phyloP scores from a whole-genome alignment of 768 basidiomycete species.

The Tricholoma saponaceum region DNA sequence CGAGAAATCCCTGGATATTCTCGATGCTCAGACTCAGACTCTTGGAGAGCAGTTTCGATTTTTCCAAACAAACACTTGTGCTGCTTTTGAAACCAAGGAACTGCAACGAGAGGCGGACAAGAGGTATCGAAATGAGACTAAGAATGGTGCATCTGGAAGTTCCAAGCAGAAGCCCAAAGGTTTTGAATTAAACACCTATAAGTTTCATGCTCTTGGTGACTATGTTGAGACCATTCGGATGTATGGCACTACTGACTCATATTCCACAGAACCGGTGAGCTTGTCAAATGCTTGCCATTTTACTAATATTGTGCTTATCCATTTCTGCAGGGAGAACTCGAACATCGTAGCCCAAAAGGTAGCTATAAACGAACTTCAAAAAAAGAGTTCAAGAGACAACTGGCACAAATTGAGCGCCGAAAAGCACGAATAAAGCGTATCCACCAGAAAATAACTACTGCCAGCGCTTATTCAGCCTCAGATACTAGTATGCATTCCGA shows the following conservation, averaged over 20 bases:
- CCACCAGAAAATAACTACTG: background rate
- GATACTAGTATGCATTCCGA: no score
- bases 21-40: background rate
- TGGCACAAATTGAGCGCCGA: conserved; percentile 7
- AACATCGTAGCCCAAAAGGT: conserved; percentile 8
- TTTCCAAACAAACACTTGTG: background rate
- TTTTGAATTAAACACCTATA: background rate
- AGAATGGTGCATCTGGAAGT: no score
- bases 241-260: background rate
- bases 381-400: conserved; percentile 2
- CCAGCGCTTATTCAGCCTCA: background rate
- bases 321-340: conserved; percentile 7
- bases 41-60: background rate
- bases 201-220: background rate
- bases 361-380: conserved; percentile 6
- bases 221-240: background rate
- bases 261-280: background rate
- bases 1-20: background rate
- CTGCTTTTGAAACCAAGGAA: background rate
- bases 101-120: background rate
- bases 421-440: conserved; percentile 3
- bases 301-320: background rate
- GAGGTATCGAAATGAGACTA: background rate
- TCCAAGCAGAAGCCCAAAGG: no score
- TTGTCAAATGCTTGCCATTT: background rate